These are phyloP conservation scores for Aspergillus flavus DNA, from an alignment of 2,329 filamentous ascomycete genomes.

Conservation along the genomic window DNA sequence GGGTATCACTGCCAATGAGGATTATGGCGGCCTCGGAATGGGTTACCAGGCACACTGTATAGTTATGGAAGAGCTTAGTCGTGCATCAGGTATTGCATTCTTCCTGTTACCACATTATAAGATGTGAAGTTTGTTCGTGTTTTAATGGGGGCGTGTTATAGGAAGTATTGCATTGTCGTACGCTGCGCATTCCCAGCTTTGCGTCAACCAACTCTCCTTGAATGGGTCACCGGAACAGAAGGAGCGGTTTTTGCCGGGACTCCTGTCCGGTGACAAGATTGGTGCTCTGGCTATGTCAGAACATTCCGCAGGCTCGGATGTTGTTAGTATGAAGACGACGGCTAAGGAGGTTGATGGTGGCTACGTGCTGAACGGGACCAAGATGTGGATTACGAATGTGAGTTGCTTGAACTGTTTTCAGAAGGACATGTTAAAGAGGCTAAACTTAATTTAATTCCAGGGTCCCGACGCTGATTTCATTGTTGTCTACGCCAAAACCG, in stretches of 20 bases:
- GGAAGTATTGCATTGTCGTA: slow-evolving; percentile 74
- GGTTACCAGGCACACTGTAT: slow-evolving; percentile 97
- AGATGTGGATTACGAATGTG: slow-evolving; percentile 99
- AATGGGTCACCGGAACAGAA: slow-evolving; percentile 84
- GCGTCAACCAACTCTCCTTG: slow-evolving; percentile 92
- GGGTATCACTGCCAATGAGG: slow-evolving; percentile 90
- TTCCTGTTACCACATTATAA: neutral
- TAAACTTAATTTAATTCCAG: slow-evolving; percentile 18
- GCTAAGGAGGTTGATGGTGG: slow-evolving; percentile 82
- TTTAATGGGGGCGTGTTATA: slow-evolving; percentile 13
- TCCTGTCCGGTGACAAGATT: slow-evolving; percentile 78
- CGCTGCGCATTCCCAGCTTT: slow-evolving; percentile 92
- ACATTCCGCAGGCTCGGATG: slow-evolving; percentile 85
- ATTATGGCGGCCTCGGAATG: slow-evolving; percentile 85
- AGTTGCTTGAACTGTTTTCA: slow-evolving; percentile 5
- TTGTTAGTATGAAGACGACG: slow-evolving; percentile 91
- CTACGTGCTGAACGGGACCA: slow-evolving; percentile 82
- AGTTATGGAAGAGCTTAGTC: slow-evolving; percentile 91
- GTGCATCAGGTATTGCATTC: slow-evolving; percentile 67
- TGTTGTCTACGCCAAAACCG: slow-evolving; percentile 96
- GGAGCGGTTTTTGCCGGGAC: slow-evolving; percentile 72
- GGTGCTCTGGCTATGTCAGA: slow-evolving; percentile 96
- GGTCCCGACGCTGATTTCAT: slow-evolving; percentile 89
- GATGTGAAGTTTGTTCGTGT: neutral
- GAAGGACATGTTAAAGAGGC: neutral